Evolutionary conservation across 2,329 filamentous ascomycete genomes (phyloP).

Genomic region (Byssochlamys sp.): DNA sequence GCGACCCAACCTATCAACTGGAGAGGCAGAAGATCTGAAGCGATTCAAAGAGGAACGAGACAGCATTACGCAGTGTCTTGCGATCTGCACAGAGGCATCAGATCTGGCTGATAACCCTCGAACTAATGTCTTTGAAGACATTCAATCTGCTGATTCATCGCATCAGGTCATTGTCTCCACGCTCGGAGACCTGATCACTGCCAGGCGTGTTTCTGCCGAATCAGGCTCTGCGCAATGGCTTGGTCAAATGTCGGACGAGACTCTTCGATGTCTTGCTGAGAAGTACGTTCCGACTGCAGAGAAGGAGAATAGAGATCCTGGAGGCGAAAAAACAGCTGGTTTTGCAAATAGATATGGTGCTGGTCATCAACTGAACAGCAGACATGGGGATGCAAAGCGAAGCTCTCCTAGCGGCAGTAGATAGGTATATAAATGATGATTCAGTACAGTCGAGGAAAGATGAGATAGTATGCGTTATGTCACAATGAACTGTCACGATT

Average conservation of each 20-base stretch:
- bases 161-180: constrained; percentile 24
- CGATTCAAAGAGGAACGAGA: constrained; percentile 19
- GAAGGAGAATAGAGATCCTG: background rate
- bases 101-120: constrained; percentile 15
- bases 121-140: constrained; percentile 21
- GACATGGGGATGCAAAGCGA: too few species aligned
- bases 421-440: too few species aligned
- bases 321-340: background rate
- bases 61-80: constrained; percentile 17
- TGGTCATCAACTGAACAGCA: background rate
- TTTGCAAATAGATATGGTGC: constrained; percentile 1
- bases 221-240: constrained; percentile 24
- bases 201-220: constrained; percentile 21
- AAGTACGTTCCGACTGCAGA: constrained; percentile 8
- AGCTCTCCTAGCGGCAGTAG: too few species aligned
- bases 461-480: too few species aligned
- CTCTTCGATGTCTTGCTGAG: constrained; percentile 18
- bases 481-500: too few species aligned
- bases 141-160: constrained; percentile 17
- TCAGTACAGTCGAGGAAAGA: too few species aligned
- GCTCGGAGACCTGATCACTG: constrained; percentile 22
- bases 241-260: constrained; percentile 26
- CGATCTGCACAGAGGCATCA: constrained; percentile 19
- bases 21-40: constrained; percentile 8
- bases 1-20: constrained; percentile 4